Evolutionary conservation across 2,329 filamentous ascomycete genomes (phyloP), one percentile per base, ranked within the genome.

Genomic region (Aureobasidium sp.): DNA sequence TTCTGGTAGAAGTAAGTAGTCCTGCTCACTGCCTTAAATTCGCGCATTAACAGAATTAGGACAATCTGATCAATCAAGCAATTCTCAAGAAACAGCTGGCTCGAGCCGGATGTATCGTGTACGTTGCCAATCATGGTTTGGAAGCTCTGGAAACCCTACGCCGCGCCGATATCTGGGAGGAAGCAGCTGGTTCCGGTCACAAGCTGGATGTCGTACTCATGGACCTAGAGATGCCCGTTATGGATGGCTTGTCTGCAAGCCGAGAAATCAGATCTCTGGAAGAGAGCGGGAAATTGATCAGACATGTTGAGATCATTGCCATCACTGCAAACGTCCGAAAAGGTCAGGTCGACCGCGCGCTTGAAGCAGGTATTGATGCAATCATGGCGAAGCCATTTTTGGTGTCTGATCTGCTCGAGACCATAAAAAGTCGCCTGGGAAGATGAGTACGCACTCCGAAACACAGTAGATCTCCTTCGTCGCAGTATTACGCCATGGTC

Each of bases 221-320:
- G 88, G 89, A 92, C 70, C 79, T 91, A 53, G 88, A 91, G 69
- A 92, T 92, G 70, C 70, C 70, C 1, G 64, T 70, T 29, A 70
- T 70, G 64, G 65, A 70, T 56, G 70, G 70, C 3, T 59, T 70
- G 5, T 66, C 64, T 2, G 70, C 68, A 48, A 62, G 66, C 15
- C 58, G 66, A 23, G 60, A 64, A n/a, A 70, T 72, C 34, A 64
- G 70, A 29, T 65, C 65, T 12, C 64, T 67, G 47, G 65, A 71
- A 56, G 23, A 46, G 27, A 23, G 50, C 9, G 64, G 64, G 17
- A 57, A 63, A 17, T 51, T 65, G 44, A 66, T 17, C 4, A 36
- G 53, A 3, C 66, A 66, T 47, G 52, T 70, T 3, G 66, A 67
- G 1, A 64, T 72, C 27, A 68, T 71, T 39, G 69, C 70, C 7